Percentiles rank a stretch among this genome's conserved stretches.
Conservation (phyloP, 2,329 filamentous ascomycete genomes). For the Coniochaeta ligniaria region DNA sequence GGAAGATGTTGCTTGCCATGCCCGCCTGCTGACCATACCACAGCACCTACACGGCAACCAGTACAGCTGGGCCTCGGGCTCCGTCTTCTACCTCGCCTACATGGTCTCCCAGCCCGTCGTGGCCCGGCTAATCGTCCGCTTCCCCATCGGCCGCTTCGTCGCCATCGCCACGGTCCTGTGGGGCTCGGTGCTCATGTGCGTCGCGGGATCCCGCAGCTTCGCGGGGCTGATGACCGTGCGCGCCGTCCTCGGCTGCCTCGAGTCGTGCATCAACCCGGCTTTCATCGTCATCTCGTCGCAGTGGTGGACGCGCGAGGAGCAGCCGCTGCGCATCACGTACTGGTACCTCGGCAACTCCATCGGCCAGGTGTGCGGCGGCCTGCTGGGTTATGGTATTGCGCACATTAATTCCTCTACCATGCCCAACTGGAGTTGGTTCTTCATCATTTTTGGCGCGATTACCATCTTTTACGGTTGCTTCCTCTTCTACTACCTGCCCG, state of each 20-base stretch:
- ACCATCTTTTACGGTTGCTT: conserved; percentile 58
- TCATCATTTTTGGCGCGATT: conserved; percentile 55
- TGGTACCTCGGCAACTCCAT: conserved; percentile 75
- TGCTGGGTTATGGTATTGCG: conserved; percentile 58
- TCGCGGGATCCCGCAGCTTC: conserved; percentile 55
- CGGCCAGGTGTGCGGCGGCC: conserved; percentile 65
- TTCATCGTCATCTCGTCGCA: conserved; percentile 61
- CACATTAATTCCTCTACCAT: conserved; percentile 36
- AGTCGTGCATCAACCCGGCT: conserved; percentile 60
- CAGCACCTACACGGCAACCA: conserved; percentile 6
- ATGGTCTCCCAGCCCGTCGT: conserved; percentile 3
- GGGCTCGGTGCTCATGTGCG: conserved; percentile 52
- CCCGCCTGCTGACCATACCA: background rate
- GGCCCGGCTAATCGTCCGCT: conserved; percentile 16
- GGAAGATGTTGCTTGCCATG: no score
- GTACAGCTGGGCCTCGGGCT: conserved; percentile 7
- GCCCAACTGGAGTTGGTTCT: conserved; percentile 57
- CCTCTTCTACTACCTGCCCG: conserved; percentile 56
- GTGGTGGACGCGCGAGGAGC: conserved; percentile 66
- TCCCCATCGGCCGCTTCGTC: conserved; percentile 59
- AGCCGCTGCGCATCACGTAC: conserved; percentile 58
- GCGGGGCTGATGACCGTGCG: conserved; percentile 51
- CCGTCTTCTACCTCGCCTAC: conserved; percentile 5
- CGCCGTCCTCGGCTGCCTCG: conserved; percentile 63
- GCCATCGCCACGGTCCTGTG: conserved; percentile 56